Evolutionary conservation across 306 rosid species (phyloP).

Genomic region (Styphnolobium japonicum): DNA sequence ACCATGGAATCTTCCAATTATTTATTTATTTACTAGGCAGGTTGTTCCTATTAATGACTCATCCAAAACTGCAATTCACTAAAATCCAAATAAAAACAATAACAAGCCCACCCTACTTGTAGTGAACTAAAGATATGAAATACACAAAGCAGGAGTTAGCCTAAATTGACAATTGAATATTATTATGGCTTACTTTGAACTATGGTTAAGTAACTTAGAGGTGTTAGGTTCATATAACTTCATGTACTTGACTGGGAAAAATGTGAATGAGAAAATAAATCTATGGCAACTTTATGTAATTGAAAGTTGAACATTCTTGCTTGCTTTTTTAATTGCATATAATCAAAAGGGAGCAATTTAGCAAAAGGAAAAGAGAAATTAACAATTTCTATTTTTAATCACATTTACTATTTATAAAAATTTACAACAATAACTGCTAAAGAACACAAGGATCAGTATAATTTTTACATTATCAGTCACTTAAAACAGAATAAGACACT

Average conservation of each 20-base stretch:
- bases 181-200: constrained; percentile 17
- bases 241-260: not conserved
- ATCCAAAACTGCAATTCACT: constrained; percentile 30
- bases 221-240: not conserved
- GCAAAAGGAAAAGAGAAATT: not conserved
- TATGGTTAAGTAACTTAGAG: not conserved
- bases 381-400: constrained; percentile 5
- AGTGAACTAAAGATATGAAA: constrained; percentile 22
- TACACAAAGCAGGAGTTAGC: constrained; percentile 29
- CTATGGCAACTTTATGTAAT: not conserved
- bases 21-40: constrained; percentile 7
- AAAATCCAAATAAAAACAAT: constrained; percentile 33
- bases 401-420: not conserved
- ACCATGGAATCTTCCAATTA: constrained; percentile 8
- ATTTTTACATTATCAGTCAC: not conserved
- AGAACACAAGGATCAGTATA: not conserved
- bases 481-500: not conserved
- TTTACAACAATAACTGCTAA: not conserved
- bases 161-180: constrained; percentile 29
- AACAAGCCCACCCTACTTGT: constrained; percentile 26
- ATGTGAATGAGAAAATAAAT: not conserved
- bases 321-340: not conserved
- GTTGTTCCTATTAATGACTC: constrained; percentile 30
- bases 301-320: not conserved
- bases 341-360: not conserved